Conservation (phyloP, 1,284 basidiomycete genomes). For the Leccinum fuscescens region DNA sequence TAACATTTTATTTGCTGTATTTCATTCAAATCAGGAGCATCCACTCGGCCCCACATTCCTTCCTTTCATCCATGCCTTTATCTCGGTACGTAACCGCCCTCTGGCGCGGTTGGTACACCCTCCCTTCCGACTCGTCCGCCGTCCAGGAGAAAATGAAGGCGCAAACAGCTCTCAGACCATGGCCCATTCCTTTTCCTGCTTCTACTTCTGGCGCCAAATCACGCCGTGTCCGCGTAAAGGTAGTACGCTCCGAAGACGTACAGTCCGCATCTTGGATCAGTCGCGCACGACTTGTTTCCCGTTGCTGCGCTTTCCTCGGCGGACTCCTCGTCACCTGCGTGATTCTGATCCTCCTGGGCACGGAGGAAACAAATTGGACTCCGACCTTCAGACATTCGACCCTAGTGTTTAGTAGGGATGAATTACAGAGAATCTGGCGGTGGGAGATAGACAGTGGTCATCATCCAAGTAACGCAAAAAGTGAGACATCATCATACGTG, state of each 20-base stretch:
- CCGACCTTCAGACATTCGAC: conserved; percentile 66
- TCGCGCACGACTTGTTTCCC: conserved; percentile 48
- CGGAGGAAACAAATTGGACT: conserved; percentile 59
- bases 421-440: conserved; percentile 82
- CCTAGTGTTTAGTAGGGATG: conserved; percentile 68
- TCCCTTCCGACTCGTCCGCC: conserved; percentile 54
- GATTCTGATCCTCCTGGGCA: conserved; percentile 52
- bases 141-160: conserved; percentile 60
- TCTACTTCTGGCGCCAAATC: conserved; percentile 39
- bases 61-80: conserved; percentile 1
- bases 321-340: conserved; percentile 53
- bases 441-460: conserved; percentile 90
- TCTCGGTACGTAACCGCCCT: conserved; percentile 12
- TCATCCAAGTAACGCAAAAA: conserved; percentile 72
- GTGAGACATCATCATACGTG: conserved; percentile 43
- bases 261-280: conserved; percentile 55
- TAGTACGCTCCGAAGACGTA: conserved; percentile 53
- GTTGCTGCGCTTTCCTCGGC: conserved; percentile 47
- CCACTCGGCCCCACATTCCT: not conserved
- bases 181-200: conserved; percentile 52
- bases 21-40: not conserved
- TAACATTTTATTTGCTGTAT: not conserved
- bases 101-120: conserved; percentile 17
- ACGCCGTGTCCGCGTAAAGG: conserved; percentile 46
- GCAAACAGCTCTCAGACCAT: conserved; percentile 41